phyloP scores from a whole-genome alignment of 2,329 filamentous ascomycete species.

The Fusarium abutilonis region DNA sequence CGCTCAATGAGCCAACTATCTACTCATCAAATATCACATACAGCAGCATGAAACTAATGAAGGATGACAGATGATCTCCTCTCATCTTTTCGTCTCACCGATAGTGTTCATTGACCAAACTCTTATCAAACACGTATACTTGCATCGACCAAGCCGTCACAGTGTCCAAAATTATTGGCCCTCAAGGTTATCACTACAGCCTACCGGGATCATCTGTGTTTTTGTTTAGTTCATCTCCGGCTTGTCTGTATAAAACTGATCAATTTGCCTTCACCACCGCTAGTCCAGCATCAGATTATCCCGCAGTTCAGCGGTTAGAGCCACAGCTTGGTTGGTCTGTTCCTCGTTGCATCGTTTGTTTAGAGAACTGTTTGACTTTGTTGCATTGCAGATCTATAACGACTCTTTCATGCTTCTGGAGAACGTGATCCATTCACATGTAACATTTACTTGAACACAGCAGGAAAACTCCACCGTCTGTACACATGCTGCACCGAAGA shows the following conservation, averaged over 20 bases:
- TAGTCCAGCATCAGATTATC: slow-evolving; percentile 9
- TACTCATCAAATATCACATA: neutral
- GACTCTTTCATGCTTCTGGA: neutral
- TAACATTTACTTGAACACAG: slow-evolving; percentile 12
- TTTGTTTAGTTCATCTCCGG: slow-evolving; percentile 11
- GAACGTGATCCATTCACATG: slow-evolving; percentile 26
- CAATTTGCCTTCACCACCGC: slow-evolving; percentile 11
- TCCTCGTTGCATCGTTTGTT: neutral
- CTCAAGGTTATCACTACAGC: slow-evolving; percentile 8
- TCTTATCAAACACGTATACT: slow-evolving; percentile 21
- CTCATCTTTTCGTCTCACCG: neutral
- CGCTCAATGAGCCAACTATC: no score
- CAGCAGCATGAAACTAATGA: neutral
- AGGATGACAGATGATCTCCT: no score
- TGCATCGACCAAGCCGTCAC: slow-evolving; percentile 3
- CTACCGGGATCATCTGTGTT: neutral
- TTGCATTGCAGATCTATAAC: neutral
- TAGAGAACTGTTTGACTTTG: neutral
- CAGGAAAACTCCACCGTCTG: neutral
- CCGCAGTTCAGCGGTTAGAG: slow-evolving; percentile 11
- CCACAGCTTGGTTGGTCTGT: neutral
- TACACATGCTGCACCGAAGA: slow-evolving; percentile 12
- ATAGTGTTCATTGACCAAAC: slow-evolving; percentile 4
- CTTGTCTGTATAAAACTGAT: slow-evolving; percentile 1
- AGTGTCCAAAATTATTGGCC: slow-evolving; percentile 5